Conservation (phyloP, 768 basidiomycete genomes). For the Psilocybe sp. region DNA sequence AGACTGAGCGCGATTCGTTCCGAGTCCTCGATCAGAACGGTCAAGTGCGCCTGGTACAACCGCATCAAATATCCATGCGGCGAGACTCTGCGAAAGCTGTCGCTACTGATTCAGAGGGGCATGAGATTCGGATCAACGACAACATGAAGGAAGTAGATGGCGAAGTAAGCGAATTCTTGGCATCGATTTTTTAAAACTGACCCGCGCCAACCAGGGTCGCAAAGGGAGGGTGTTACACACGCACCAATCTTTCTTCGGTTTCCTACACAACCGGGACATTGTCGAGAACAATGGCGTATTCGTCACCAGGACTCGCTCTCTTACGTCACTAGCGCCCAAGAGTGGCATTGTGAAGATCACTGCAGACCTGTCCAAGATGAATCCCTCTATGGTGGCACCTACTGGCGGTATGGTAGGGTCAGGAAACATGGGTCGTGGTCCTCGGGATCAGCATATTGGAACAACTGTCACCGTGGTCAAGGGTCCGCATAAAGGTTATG, state of each 20-base stretch:
- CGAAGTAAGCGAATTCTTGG: constrained; percentile 53
- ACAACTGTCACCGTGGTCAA: constrained; percentile 75
- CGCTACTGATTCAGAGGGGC: constrained; percentile 86
- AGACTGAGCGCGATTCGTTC: constrained; percentile 94
- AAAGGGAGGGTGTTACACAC: constrained; percentile 92
- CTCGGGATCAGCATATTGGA: constrained; percentile 82
- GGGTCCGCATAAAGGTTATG: constrained; percentile 87
- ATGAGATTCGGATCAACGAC: constrained; percentile 84
- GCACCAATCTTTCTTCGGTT: constrained; percentile 91
- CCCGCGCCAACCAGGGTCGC: constrained; percentile 48
- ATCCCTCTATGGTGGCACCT: constrained; percentile 67
- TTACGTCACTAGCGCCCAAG: constrained; percentile 86
- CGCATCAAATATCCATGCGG: constrained; percentile 93
- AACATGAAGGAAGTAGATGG: constrained; percentile 91
- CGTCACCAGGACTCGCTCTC: constrained; percentile 80
- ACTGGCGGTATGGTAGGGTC: constrained; percentile 80
- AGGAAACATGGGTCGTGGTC: constrained; percentile 73
- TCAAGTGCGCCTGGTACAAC: constrained; percentile 83
- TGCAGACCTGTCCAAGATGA: constrained; percentile 88
- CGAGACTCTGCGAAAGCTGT: constrained; percentile 79
- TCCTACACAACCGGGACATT: constrained; percentile 90
- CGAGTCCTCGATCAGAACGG: constrained; percentile 95
- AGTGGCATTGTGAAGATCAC: constrained; percentile 64
- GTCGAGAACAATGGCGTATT: constrained; percentile 92
- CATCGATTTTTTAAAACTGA: constrained; percentile 2